A percentile compares a stretch with the other conserved stretches of the same genome.
phyloP scores from a whole-genome alignment of 2,329 filamentous ascomycete genomes.

The Coniochaeta prunicola region DNA sequence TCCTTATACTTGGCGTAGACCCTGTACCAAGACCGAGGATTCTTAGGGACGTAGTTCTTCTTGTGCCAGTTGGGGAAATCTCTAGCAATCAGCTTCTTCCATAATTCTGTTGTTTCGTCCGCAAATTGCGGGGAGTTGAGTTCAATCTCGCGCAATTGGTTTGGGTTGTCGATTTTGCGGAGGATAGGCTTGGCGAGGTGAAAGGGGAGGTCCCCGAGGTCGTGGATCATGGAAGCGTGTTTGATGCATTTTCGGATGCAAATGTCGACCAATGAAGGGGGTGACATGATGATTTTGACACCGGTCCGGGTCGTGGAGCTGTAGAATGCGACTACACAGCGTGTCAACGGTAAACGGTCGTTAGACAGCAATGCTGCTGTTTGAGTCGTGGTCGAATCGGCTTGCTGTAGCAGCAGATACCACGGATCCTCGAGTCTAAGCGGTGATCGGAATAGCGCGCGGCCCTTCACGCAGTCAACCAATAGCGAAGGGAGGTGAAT shows the following conservation, averaged over 20 bases:
- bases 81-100: slow-evolving; percentile 70
- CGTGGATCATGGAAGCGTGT: slow-evolving; percentile 50
- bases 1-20: slow-evolving; percentile 65
- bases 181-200: slow-evolving; percentile 61
- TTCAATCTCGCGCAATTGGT: slow-evolving; percentile 71
- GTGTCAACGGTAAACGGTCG: neutral
- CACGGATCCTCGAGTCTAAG: neutral
- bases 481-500: neutral
- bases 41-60: slow-evolving; percentile 57
- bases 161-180: slow-evolving; percentile 60
- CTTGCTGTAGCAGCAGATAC: neutral
- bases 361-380: neutral
- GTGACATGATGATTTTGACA: slow-evolving; percentile 6
- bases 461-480: neutral
- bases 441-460: neutral
- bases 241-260: slow-evolving; percentile 44
- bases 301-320: neutral
- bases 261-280: slow-evolving; percentile 39
- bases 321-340: neutral
- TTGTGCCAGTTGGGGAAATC: slow-evolving; percentile 63
- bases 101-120: slow-evolving; percentile 63
- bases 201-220: slow-evolving; percentile 67
- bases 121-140: slow-evolving; percentile 68
- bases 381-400: neutral
- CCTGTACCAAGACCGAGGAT: slow-evolving; percentile 67